These are phyloP conservation scores for Aspergillus niger DNA, from an alignment of 2,329 filamentous ascomycete genomes.

Conservation along the genomic window DNA sequence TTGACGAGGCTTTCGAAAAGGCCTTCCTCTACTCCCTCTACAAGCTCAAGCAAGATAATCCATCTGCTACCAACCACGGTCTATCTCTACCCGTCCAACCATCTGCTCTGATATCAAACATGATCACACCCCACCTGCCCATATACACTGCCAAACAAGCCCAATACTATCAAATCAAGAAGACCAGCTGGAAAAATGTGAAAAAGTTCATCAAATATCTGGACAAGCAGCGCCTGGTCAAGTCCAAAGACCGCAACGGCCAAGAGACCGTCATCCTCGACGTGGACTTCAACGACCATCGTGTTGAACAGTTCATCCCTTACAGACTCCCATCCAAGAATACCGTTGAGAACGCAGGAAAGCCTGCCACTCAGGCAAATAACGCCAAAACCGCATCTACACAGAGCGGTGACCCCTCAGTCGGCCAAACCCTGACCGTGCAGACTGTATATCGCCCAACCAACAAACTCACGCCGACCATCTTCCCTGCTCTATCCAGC, in stretches of 20 bases:
- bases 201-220: slow-evolving; percentile 70
- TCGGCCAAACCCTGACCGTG: slow-evolving; percentile 49
- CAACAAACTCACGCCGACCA: slow-evolving; percentile 58
- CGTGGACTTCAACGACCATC: slow-evolving; percentile 62
- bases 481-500: slow-evolving; percentile 50
- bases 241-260: slow-evolving; percentile 65
- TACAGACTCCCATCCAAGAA: slow-evolving; percentile 65
- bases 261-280: slow-evolving; percentile 66
- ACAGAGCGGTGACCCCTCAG: slow-evolving; percentile 42
- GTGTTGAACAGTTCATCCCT: slow-evolving; percentile 59
- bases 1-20: slow-evolving; percentile 65
- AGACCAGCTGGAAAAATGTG: slow-evolving; percentile 69
- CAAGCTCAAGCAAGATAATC: slow-evolving; percentile 60
- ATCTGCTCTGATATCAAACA: slow-evolving; percentile 63
- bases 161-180: slow-evolving; percentile 66
- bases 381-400: slow-evolving; percentile 28
- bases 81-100: slow-evolving; percentile 65
- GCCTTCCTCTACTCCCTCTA: slow-evolving; percentile 66
- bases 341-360: slow-evolving; percentile 45
- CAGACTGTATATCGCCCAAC: slow-evolving; percentile 60
- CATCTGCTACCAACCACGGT: slow-evolving; percentile 54
- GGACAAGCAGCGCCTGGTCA: slow-evolving; percentile 64
- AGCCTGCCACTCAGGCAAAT: slow-evolving; percentile 29
- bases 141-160: slow-evolving; percentile 57
- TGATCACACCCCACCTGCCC: slow-evolving; percentile 68